Evolutionary conservation across 1,284 basidiomycete genomes (phyloP).

Genomic region (Pseudozyma sp.): DNA sequence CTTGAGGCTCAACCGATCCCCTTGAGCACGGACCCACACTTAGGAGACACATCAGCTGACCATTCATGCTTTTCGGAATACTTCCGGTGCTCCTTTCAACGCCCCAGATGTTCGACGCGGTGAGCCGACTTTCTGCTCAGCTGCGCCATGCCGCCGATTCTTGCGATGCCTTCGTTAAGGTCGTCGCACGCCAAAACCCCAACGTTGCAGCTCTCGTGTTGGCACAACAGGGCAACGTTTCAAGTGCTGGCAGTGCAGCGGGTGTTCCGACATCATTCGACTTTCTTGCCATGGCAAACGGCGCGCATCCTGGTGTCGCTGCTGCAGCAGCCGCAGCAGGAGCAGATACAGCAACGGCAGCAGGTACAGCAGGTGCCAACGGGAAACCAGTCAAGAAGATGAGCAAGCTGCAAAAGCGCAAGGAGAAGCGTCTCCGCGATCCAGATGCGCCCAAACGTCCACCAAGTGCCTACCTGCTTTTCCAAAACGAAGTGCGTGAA

Average conservation of each 20-base stretch:
- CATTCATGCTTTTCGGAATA: too few species aligned
- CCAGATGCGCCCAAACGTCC: constrained; percentile 64
- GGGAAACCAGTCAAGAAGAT: constrained; percentile 48
- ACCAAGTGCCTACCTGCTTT: constrained; percentile 62
- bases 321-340: constrained; percentile 25
- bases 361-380: constrained; percentile 38
- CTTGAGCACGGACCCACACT: not conserved
- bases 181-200: constrained; percentile 53
- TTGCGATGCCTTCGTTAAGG: constrained; percentile 57
- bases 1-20: not conserved
- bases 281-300: constrained; percentile 48
- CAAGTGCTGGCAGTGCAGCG: constrained; percentile 23
- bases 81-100: not conserved
- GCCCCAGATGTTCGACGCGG: constrained; percentile 52
- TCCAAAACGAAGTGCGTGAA: constrained; percentile 64
- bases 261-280: constrained; percentile 46
- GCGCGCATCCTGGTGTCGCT: constrained; percentile 31
- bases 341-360: constrained; percentile 33
- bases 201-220: constrained; percentile 54
- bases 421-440: constrained; percentile 56
- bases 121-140: constrained; percentile 52
- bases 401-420: constrained; percentile 54
- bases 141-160: constrained; percentile 53
- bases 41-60: not conserved
- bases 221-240: constrained; percentile 47